These are phyloP conservation scores for Fusarium succisae DNA, from an alignment of 2,329 filamentous ascomycete species.

Conservation along the genomic window DNA sequence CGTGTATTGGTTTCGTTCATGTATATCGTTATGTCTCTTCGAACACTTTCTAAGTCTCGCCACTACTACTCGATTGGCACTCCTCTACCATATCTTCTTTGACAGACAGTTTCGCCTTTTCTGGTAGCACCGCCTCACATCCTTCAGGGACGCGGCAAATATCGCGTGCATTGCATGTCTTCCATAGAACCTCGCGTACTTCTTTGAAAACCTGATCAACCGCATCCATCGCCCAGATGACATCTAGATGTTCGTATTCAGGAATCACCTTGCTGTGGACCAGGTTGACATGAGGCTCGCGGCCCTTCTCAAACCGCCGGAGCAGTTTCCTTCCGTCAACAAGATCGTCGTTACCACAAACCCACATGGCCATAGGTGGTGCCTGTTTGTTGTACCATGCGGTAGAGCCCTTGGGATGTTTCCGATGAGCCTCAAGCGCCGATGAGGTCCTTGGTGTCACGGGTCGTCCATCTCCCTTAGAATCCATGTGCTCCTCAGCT, in stretches of 20 bases:
- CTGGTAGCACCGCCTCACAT: conserved; percentile 63
- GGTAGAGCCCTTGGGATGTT: conserved; percentile 58
- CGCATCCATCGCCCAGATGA: conserved; percentile 93
- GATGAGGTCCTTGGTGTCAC: conserved; percentile 36
- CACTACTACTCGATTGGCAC: conserved; percentile 39
- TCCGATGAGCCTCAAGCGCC: conserved; percentile 47
- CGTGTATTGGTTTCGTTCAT: conserved; percentile 11
- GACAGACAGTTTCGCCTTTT: conserved; percentile 40
- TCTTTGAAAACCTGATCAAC: conserved; percentile 85
- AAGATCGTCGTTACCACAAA: conserved; percentile 82
- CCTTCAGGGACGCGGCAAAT: conserved; percentile 71
- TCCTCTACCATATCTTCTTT: conserved; percentile 22
- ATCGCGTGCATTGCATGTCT: conserved; percentile 68
- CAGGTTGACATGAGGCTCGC: conserved; percentile 82
- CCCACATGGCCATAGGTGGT: conserved; percentile 89
- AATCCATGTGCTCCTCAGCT: conserved; percentile 70
- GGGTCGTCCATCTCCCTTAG: conserved; percentile 43
- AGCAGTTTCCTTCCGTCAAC: conserved; percentile 84
- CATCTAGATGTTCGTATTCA: conserved; percentile 92
- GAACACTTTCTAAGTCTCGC: conserved; percentile 12
- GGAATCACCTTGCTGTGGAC: conserved; percentile 86
- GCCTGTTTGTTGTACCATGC: conserved; percentile 85
- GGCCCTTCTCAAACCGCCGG: conserved; percentile 75
- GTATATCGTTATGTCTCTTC: conserved; percentile 11
- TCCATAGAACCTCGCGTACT: conserved; percentile 84